Evolutionary conservation across 2,329 filamentous ascomycete species (phyloP), one percentile per base, ranked within the genome.

Genomic region (Penicillium psychrosexuale): DNA sequence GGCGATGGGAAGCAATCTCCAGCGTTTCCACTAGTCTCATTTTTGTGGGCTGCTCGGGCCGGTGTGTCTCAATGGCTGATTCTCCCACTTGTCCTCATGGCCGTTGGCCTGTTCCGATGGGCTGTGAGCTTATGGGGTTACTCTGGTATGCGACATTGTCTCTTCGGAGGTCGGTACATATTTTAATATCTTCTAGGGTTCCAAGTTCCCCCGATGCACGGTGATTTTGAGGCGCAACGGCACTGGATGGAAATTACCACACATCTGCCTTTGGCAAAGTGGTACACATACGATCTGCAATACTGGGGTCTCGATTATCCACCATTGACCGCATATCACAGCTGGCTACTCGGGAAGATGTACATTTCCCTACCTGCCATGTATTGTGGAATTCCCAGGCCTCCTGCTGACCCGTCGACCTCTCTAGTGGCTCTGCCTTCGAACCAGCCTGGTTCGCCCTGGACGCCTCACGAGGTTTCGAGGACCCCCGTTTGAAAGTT

Each of bases 251-350:
- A 99, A 70, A 80, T 99, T 61, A 97, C 94, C 2, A 89, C 85
- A 8, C 85, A 96, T 56, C 80, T 99, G 2, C 94, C 94, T 13
- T 81, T 95, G 36, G 94, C 91, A 11, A 89, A 94, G 72, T 99
- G 95, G 94, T 99, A 99, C 74, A 96, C 96, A 69, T 91, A 99
- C 72, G 92, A 99, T 71, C 79, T 97, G 42, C 82, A 93, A 68
- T 99, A 93, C 87, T 99, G 94, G 94, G 95, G 95, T 0, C 82
- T 99, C 62, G 94, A 99, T 76, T 99, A 99, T 72, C 94, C 94
- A 53, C 94, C 94, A 49, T 82, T 99, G 75, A 99, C 94, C 50
- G 95, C 94, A 48, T 99, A 99, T 76, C 94, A 99, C 75, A 97
- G 92, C 78, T 97, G 92, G 93, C 69, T 94, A n/a, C 78, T 95